These are phyloP conservation scores for Plasmodium berghei DNA, from an alignment of 169 alveolate species.

Conservation along the genomic window DNA sequence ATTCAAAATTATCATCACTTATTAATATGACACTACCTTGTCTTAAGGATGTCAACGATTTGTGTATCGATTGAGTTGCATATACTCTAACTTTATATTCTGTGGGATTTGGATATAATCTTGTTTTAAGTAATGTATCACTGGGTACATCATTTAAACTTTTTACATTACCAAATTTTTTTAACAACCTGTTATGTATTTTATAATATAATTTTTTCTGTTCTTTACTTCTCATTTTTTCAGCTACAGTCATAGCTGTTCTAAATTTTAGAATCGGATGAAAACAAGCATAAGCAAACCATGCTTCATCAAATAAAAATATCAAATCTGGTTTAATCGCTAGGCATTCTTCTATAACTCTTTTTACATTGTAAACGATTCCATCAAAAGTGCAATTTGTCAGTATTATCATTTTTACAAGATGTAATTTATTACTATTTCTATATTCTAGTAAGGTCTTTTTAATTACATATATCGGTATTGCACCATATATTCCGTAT, in stretches of 20 bases:
- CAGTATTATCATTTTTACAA: constrained; percentile 71
- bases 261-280: constrained; percentile 81
- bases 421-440: constrained; percentile 64
- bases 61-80: constrained; percentile 83
- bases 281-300: constrained; percentile 84
- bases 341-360: constrained; percentile 82
- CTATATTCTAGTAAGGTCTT: constrained; percentile 77
- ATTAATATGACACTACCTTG: constrained; percentile 81
- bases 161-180: constrained; percentile 68
- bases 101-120: constrained; percentile 79
- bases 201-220: constrained; percentile 68
- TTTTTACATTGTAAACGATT: constrained; percentile 79
- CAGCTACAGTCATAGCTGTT: constrained; percentile 83
- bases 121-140: constrained; percentile 46
- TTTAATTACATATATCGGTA: constrained; percentile 77
- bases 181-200: constrained; percentile 57
- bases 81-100: constrained; percentile 79
- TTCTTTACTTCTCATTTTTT: constrained; percentile 76
- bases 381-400: constrained; percentile 85
- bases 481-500: constrained; percentile 82
- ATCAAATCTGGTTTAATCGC: constrained; percentile 80
- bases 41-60: constrained; percentile 79
- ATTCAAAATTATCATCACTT: constrained; percentile 80
- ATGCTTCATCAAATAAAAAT: constrained; percentile 82
- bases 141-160: constrained; percentile 61